Evolutionary conservation across 805 yeast species (phyloP), one percentile per base, ranked within the genome.

Genomic region (Pichia deserticola): DNA sequence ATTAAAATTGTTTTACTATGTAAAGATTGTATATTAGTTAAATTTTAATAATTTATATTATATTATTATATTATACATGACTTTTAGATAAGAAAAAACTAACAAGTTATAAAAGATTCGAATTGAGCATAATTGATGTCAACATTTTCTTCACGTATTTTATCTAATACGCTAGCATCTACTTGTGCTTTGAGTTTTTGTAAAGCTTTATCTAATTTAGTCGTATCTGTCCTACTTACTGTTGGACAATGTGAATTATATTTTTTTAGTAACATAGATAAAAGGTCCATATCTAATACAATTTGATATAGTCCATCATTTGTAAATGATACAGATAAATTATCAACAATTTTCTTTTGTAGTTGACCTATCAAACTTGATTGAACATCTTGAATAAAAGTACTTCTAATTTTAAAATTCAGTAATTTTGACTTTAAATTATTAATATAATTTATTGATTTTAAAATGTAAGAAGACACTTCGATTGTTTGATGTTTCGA

Each of bases 351-450:
- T 37, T 55, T 63, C n/a, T 51, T 52, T 13, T 61, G 58, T 9
- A 60, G 37, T 36, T 55, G 50, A 28, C 59, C 54, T 15, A 58
- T 53, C 15, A 64, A 44, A 12, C 54, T 60, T 2, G 54, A 45
- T 44, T 62, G 60, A 10, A 63, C 54, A 44, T 57, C 58, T 44
- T 49, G 8, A 7, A 56, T 52, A 44, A 56, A 56, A 3, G 50
- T 54, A 32, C 45, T 45, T 39, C 61, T 56, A 33, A 61, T 42
- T 25, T 57, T 56, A 40, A 52, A 55, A 4, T 50, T 40, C 5
- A 54, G 37, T 7, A 63, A 44, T n/a, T 51, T 65, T 10, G 67
- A 62, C 42, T 60, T 64, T 10, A 63, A 50, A 12, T 55, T 41
- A 33, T 60, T 62, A 27, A 65, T 54, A 40, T 54, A 46, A 41